Conservation (phyloP, 192 early-diverging fungal species). For the Pilaira anomala region DNA sequence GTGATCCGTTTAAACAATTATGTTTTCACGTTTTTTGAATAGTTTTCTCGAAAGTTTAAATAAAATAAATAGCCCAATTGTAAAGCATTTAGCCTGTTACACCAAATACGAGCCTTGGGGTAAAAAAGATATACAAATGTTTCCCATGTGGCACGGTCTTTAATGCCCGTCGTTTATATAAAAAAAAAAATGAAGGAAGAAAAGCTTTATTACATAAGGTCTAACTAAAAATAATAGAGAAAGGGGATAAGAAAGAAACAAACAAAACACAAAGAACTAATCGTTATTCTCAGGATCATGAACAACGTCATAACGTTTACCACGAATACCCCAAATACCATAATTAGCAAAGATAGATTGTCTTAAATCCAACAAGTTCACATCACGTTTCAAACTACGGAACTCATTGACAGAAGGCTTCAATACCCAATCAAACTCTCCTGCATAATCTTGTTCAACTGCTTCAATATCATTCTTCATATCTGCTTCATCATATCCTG, state of each 20-base stretch:
- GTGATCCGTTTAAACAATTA: no score
- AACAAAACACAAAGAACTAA: neutral
- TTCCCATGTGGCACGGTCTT: neutral
- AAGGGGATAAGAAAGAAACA: neutral
- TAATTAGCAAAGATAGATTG: slow-evolving; percentile 73
- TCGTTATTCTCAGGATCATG: slow-evolving; percentile 27
- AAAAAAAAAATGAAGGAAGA: neutral
- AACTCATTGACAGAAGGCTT: slow-evolving; percentile 65
- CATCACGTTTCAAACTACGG: slow-evolving; percentile 67
- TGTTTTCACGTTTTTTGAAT: no score
- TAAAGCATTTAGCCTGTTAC: neutral
- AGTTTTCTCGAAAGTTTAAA: no score
- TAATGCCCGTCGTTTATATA: neutral
- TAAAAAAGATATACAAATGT: neutral
- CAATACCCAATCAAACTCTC: slow-evolving; percentile 72
- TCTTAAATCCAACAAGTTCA: slow-evolving; percentile 67
- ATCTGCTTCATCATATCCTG: slow-evolving; percentile 71
- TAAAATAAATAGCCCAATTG: no score
- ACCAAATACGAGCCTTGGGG: neutral
- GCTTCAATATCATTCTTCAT: slow-evolving; percentile 57
- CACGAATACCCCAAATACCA: slow-evolving; percentile 78
- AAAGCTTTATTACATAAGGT: neutral
- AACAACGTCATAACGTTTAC: slow-evolving; percentile 75
- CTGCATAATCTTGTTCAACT: slow-evolving; percentile 52
- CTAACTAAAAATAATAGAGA: neutral